Conservation (phyloP, 805 yeast genomes). For the Metschnikowia colocasiae region DNA sequence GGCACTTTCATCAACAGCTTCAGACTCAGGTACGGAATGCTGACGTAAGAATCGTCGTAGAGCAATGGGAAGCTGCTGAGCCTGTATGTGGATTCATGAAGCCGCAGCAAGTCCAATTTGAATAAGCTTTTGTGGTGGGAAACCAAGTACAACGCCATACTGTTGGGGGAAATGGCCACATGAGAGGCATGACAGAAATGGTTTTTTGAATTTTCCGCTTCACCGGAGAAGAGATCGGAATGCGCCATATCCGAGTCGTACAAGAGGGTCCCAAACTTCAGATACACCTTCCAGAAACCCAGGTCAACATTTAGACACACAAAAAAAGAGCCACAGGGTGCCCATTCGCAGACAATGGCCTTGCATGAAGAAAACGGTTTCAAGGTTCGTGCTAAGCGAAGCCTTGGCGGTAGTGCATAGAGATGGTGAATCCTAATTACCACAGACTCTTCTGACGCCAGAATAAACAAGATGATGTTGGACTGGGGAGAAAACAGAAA, state of each 20-base stretch:
- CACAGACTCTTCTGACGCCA: not conserved
- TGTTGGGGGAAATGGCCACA: constrained; percentile 26
- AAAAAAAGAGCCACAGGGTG: constrained; percentile 36
- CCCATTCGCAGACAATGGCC: constrained; percentile 22
- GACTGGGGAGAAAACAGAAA: constrained; percentile 17
- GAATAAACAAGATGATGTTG: constrained; percentile 10
- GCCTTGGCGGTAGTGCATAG: not conserved
- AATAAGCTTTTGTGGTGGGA: constrained; percentile 19
- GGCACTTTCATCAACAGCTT: constrained; percentile 27
- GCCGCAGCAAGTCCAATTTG: constrained; percentile 21
- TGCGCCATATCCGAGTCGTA: constrained; percentile 23
- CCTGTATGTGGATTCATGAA: constrained; percentile 6
- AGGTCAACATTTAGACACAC: constrained; percentile 17
- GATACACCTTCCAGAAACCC: constrained; percentile 30
- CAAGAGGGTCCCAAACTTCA: constrained; percentile 32
- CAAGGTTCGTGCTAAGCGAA: constrained; percentile 1
- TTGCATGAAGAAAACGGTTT: not conserved
- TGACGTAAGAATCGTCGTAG: constrained; percentile 26
- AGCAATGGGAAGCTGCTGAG: constrained; percentile 17
- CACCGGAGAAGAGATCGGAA: constrained; percentile 2
- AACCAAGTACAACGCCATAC: constrained; percentile 19
- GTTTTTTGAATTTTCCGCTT: not conserved
- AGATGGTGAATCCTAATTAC: not conserved
- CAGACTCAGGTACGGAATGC: constrained; percentile 15
- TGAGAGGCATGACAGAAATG: constrained; percentile 26